phyloP scores from a whole-genome alignment of 2,329 filamentous ascomycete genomes.

The Fusarium guadeloupense region DNA sequence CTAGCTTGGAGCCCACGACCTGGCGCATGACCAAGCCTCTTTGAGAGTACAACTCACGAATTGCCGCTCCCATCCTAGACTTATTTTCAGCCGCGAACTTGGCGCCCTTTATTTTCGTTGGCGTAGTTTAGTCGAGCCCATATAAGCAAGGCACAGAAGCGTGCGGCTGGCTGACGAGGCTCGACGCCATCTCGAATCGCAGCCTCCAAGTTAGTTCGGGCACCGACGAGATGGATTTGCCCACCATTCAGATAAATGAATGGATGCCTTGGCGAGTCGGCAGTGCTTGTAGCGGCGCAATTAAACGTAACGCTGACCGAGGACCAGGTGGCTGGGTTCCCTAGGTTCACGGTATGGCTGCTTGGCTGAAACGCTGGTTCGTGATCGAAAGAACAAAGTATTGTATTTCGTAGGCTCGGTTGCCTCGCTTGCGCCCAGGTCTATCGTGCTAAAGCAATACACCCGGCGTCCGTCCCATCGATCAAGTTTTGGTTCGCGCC shows the following conservation, averaged over 20 bases:
- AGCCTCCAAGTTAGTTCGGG: neutral
- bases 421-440: conserved; percentile 26
- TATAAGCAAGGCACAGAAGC: conserved; percentile 20
- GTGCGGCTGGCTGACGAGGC: conserved; percentile 32
- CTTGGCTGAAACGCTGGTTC: conserved; percentile 3
- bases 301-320: neutral
- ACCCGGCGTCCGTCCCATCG: conserved; percentile 15
- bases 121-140: neutral
- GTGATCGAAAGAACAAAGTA: conserved; percentile 6
- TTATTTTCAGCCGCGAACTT: conserved; percentile 16
- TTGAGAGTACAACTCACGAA: conserved; percentile 13
- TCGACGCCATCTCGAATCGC: conserved; percentile 8
- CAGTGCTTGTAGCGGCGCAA: neutral
- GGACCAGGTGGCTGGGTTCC: conserved; percentile 8
- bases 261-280: conserved; percentile 10
- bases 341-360: neutral
- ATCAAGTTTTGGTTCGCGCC: conserved; percentile 2
- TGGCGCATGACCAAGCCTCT: conserved; percentile 29
- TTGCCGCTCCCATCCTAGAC: conserved; percentile 6
- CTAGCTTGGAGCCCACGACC: neutral
- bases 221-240: conserved; percentile 21
- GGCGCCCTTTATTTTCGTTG: neutral
- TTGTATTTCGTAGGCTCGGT: conserved; percentile 21
- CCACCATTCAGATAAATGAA: neutral
- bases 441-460: conserved; percentile 8